phyloP scores from a whole-genome alignment of 305 asterid species.

The Ilex paraguariensis region DNA sequence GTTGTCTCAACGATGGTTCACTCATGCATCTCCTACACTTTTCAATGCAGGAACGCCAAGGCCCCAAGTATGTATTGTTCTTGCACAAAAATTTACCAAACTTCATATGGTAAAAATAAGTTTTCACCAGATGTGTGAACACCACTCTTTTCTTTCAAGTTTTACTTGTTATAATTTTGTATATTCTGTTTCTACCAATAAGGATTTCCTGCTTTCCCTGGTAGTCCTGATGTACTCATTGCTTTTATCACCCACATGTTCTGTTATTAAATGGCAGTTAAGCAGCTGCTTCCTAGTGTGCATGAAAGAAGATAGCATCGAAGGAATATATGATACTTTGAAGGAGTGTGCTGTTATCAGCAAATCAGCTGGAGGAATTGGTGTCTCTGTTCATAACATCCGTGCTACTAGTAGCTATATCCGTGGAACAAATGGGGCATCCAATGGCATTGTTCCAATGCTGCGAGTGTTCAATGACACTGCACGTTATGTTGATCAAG shows the following conservation, averaged over 20 bases:
- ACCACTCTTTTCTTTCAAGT: no score
- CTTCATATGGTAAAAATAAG: no score
- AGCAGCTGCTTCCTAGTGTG: slow-evolving; percentile 96
- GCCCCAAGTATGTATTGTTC: slow-evolving; percentile 58
- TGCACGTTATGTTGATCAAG: slow-evolving; percentile 95
- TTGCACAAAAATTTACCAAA: no score
- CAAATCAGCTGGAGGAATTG: slow-evolving; percentile 99
- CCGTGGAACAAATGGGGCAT: slow-evolving; percentile 94
- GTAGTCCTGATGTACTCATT: neutral
- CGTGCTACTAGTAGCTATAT: slow-evolving; percentile 97
- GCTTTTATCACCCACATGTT: slow-evolving; percentile 3
- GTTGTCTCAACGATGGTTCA: slow-evolving; percentile 94
- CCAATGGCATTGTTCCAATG: slow-evolving; percentile 98
- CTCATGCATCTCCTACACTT: slow-evolving; percentile 98
- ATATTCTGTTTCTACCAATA: no score
- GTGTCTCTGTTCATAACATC: slow-evolving; percentile 84
- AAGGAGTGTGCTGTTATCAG: slow-evolving; percentile 98
- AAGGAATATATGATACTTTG: slow-evolving; percentile 90
- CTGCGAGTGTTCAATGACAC: slow-evolving; percentile 93
- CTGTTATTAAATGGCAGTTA: slow-evolving; percentile 37
- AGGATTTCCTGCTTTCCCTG: no score
- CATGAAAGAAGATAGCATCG: slow-evolving; percentile 98
- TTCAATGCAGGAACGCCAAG: slow-evolving; percentile 96
- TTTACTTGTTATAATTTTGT: no score
- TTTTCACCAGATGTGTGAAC: no score